Evolutionary conservation across 805 yeast species (phyloP).

Genomic region (Wickerhamomyces subpelliculosus): DNA sequence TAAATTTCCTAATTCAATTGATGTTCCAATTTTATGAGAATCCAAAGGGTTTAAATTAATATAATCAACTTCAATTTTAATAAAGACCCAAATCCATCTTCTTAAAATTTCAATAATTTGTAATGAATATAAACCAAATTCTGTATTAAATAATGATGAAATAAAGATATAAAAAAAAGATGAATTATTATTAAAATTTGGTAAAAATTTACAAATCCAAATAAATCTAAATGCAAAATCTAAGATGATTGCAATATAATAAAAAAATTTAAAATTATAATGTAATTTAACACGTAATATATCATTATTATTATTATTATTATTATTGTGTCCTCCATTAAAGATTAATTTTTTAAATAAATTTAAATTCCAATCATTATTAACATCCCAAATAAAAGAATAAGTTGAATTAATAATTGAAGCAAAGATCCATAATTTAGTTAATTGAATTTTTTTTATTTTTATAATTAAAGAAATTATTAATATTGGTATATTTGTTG

Average conservation of each 20-base stretch:
- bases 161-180: slow-evolving; percentile 15
- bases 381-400: slow-evolving; percentile 84
- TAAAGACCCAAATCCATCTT: slow-evolving; percentile 85
- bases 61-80: slow-evolving; percentile 74
- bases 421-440: slow-evolving; percentile 25
- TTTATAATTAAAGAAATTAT: slow-evolving; percentile 24
- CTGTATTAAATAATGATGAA: slow-evolving; percentile 29
- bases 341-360: slow-evolving; percentile 36
- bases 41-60: slow-evolving; percentile 5
- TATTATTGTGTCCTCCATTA: too few relatives aligned
- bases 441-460: slow-evolving; percentile 8
- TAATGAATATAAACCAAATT: slow-evolving; percentile 56
- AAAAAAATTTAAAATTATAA: slow-evolving; percentile 26
- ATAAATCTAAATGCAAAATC: slow-evolving; percentile 68
- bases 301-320: too few relatives aligned
- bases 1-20: too few relatives aligned
- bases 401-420: slow-evolving; percentile 65
- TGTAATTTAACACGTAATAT: slow-evolving; percentile 19
- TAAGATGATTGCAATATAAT: slow-evolving; percentile 47
- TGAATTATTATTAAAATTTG: slow-evolving; percentile 15
- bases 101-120: slow-evolving; percentile 73
- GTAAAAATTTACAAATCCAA: slow-evolving; percentile 60
- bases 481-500: slow-evolving; percentile 52
- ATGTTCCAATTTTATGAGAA: too few relatives aligned
- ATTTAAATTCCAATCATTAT: slow-evolving; percentile 80